These are phyloP conservation scores for Jamesozyma rosinii DNA, from an alignment of 805 yeast genomes.

Conservation along the genomic window DNA sequence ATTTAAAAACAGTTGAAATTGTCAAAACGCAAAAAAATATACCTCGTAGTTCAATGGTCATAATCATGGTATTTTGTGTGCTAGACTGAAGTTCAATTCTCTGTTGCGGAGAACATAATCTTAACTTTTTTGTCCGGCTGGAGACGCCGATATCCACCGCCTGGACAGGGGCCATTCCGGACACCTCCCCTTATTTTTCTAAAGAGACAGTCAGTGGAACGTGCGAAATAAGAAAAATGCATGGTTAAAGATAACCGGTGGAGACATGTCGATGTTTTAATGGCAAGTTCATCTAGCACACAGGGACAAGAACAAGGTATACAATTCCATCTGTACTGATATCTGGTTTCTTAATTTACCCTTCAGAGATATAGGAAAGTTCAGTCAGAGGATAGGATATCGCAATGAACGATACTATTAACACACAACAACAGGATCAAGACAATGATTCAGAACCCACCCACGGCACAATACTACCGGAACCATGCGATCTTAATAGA, in stretches of 20 bases:
- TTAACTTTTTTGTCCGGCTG: not conserved
- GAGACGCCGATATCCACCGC: too few species aligned
- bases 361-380: too few species aligned
- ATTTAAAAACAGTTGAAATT: too few species aligned
- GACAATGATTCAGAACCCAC: not conserved
- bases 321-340: not conserved
- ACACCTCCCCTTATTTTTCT: not conserved
- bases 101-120: conserved; percentile 8
- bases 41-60: conserved; percentile 13
- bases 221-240: too few species aligned
- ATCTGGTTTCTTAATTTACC: too few species aligned
- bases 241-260: too few species aligned
- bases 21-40: too few species aligned
- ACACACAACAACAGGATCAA: not conserved
- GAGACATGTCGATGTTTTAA: too few species aligned
- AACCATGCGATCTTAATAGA: conserved; percentile 17
- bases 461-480: conserved; percentile 15
- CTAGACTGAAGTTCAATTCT: conserved; percentile 10
- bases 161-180: not conserved
- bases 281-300: not conserved
- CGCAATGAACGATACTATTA: not conserved
- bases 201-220: too few species aligned
- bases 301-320: not conserved
- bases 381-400: not conserved
- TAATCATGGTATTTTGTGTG: conserved; percentile 9